phyloP scores from a whole-genome alignment of 2,329 filamentous ascomycete genomes.

The Cladosporium velox region DNA sequence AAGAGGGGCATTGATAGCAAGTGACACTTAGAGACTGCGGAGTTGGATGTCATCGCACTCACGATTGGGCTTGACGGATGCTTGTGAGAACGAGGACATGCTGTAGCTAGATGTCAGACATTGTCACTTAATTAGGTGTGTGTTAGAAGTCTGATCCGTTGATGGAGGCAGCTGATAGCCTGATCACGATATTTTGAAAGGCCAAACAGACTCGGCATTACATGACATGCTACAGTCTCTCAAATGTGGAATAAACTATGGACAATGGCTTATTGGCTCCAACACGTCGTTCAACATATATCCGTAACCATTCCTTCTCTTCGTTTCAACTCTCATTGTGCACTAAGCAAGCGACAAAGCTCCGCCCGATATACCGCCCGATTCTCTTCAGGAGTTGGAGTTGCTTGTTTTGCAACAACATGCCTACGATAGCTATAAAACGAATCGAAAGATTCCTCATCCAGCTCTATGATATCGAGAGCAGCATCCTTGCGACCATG shows the following conservation, averaged over 20 bases:
- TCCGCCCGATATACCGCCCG: background rate
- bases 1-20: background rate
- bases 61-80: background rate
- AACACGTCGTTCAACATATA: background rate
- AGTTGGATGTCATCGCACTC: background rate
- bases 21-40: background rate
- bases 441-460: constrained; percentile 25
- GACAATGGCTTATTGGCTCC: background rate
- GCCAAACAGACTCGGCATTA: background rate
- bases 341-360: background rate
- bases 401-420: background rate
- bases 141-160: background rate
- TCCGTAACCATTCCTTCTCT: no score
- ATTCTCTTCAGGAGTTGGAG: background rate
- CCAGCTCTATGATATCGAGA: constrained; percentile 30
- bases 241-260: background rate
- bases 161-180: background rate
- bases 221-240: background rate
- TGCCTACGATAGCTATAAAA: background rate
- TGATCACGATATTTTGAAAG: background rate
- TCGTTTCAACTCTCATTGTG: background rate
- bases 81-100: background rate
- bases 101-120: background rate
- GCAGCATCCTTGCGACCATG: constrained; percentile 31
- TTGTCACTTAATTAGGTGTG: background rate